Conservation (phyloP, 176 grass and related monocot species). For the Ensete ventricosum region DNA sequence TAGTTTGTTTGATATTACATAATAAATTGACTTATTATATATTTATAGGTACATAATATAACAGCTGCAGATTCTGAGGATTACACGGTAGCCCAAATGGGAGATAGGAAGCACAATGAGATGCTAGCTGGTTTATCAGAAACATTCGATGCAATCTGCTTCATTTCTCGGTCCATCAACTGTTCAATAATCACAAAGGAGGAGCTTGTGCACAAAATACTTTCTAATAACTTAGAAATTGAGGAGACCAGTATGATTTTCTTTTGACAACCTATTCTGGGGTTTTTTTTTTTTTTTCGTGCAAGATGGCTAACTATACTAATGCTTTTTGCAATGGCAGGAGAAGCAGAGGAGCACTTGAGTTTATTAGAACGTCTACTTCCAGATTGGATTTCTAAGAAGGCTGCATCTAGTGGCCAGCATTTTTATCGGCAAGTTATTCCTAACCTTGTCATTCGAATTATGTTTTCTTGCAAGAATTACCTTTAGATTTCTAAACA, state of each 20-base stretch:
- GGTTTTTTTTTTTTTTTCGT: neutral
- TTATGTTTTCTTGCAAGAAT: neutral
- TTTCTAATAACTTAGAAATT: constrained; percentile 85
- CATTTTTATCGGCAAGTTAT: constrained; percentile 68
- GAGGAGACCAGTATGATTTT: constrained; percentile 55
- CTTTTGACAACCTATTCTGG: neutral
- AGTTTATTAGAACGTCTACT: constrained; percentile 51
- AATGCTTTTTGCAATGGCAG: constrained; percentile 28
- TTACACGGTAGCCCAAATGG: constrained; percentile 20
- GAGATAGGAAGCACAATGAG: constrained; percentile 12
- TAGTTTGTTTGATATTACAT: neutral
- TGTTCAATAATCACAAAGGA: constrained; percentile 67
- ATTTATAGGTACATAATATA: neutral
- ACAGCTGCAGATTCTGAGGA: neutral
- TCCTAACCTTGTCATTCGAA: neutral
- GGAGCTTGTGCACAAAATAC: constrained; percentile 83
- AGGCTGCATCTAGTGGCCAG: constrained; percentile 43
- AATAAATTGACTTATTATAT: constrained; percentile 16
- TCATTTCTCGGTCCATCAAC: constrained; percentile 55
- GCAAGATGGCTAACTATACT: constrained; percentile 10
- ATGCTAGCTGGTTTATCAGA: constrained; percentile 40
- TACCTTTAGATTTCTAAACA: neutral
- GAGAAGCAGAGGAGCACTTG: constrained; percentile 79
- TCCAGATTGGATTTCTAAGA: constrained; percentile 76
- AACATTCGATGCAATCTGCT: constrained; percentile 67